Evolutionary conservation across 306 rosid genomes (phyloP).

Genomic region (Bauhinia variegata): DNA sequence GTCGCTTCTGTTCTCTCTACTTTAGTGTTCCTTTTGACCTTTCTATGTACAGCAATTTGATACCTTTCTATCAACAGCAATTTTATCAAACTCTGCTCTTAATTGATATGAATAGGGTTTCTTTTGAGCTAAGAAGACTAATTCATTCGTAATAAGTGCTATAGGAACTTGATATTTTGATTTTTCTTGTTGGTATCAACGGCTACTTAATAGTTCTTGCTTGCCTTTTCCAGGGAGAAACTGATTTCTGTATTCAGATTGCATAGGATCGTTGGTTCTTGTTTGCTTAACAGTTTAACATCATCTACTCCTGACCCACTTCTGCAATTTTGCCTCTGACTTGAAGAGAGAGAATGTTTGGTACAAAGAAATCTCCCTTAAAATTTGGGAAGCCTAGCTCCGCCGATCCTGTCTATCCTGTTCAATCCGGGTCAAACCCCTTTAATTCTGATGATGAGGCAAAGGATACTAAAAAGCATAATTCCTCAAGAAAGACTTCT

Average conservation of each 20-base stretch:
- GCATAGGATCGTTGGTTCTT: constrained; percentile 18
- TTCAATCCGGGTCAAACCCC: constrained; percentile 61
- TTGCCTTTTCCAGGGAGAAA: constrained; percentile 61
- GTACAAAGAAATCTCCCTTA: constrained; percentile 71
- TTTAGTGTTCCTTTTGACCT: constrained; percentile 12
- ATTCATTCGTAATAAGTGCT: constrained; percentile 23
- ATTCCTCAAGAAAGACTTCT: constrained; percentile 50
- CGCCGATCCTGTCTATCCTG: constrained; percentile 51
- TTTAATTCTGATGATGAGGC: constrained; percentile 60
- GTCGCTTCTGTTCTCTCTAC: constrained; percentile 21
- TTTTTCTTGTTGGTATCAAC: constrained; percentile 19
- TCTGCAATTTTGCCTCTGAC: constrained; percentile 22
- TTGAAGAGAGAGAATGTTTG: constrained; percentile 56
- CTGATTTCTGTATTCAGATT: constrained; percentile 30
- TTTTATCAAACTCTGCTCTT: not conserved
- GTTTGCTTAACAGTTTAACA: constrained; percentile 23
- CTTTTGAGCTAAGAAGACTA: constrained; percentile 16
- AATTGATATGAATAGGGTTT: constrained; percentile 11
- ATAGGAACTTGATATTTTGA: constrained; percentile 22
- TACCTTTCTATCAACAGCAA: constrained; percentile 1
- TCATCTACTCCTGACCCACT: constrained; percentile 5
- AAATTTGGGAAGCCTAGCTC: constrained; percentile 55
- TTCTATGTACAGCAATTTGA: not conserved
- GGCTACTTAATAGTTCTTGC: constrained; percentile 25
- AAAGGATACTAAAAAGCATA: constrained; percentile 43